These are phyloP conservation scores for Penicillium silybi DNA, from an alignment of 495 filamentous ascomycete species.

Conservation along the genomic window DNA sequence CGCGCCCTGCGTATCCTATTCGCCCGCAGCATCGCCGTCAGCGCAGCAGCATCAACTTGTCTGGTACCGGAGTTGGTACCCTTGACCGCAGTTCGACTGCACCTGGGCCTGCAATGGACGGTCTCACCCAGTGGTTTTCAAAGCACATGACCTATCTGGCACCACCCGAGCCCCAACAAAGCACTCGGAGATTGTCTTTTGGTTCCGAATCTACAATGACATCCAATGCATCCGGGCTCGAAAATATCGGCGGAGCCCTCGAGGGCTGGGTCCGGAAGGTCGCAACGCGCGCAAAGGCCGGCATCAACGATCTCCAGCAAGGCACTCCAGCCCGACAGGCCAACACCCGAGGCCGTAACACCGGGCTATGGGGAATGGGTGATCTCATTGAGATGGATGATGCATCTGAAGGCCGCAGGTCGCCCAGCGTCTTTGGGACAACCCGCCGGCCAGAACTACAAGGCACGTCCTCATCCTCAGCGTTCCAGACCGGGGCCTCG, in stretches of 20 bases:
- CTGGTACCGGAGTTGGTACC: constrained; percentile 81
- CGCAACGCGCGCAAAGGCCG: constrained; percentile 49
- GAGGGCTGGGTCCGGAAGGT: constrained; percentile 87
- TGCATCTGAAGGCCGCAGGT: constrained; percentile 34
- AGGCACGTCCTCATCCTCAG: constrained; percentile 21
- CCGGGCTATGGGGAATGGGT: constrained; percentile 42
- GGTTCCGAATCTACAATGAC: constrained; percentile 40
- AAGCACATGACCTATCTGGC: constrained; percentile 71
- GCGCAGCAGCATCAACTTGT: constrained; percentile 49
- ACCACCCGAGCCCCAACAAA: constrained; percentile 30
- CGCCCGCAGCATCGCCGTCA: constrained; percentile 34
- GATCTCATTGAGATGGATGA: constrained; percentile 88
- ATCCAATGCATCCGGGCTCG: constrained; percentile 55
- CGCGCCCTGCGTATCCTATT: constrained; percentile 14
- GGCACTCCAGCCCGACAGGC: constrained; percentile 26
- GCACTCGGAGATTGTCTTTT: constrained; percentile 34
- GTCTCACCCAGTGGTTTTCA: constrained; percentile 72
- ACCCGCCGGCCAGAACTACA: constrained; percentile 18
- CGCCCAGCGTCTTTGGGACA: constrained; percentile 19
- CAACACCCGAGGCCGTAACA: constrained; percentile 28
- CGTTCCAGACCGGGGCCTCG: constrained; percentile 23
- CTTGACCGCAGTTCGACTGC: constrained; percentile 61
- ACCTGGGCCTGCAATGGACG: constrained; percentile 78
- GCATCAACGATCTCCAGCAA: constrained; percentile 41
- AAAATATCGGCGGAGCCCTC: constrained; percentile 78